phyloP scores from a whole-genome alignment of 2,329 filamentous ascomycete species.

The Ophiostoma tasmaniense region DNA sequence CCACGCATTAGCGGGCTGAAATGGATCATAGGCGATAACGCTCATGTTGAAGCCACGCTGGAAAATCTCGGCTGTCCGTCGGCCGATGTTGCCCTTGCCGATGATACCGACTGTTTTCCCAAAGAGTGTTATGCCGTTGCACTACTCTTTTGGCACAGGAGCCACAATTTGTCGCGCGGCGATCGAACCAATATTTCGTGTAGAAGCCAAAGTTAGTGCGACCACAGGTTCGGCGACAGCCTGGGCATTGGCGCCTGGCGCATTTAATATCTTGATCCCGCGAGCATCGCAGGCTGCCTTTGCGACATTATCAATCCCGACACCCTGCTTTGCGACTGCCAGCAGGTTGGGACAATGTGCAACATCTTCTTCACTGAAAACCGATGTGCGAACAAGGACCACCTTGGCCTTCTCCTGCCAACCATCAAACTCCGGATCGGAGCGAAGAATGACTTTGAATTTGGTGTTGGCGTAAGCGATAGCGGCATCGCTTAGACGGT shows the following conservation, averaged over 20 bases:
- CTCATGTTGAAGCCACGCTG: slow-evolving; percentile 25
- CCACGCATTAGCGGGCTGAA: slow-evolving; percentile 21
- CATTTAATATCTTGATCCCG: slow-evolving; percentile 24
- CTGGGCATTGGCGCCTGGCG: slow-evolving; percentile 26
- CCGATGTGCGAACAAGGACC: slow-evolving; percentile 10
- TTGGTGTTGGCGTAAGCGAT: slow-evolving; percentile 3
- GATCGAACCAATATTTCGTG: slow-evolving; percentile 25
- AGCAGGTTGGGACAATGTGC: slow-evolving; percentile 19
- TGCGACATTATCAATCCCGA: slow-evolving; percentile 28
- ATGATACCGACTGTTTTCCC: slow-evolving; percentile 31
- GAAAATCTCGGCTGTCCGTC: slow-evolving; percentile 29
- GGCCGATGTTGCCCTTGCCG: slow-evolving; percentile 32
- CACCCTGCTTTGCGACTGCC: slow-evolving; percentile 27
- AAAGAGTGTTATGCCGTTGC: slow-evolving; percentile 24
- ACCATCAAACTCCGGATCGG: neutral
- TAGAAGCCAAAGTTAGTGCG: slow-evolving; percentile 26
- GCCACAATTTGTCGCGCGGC: slow-evolving; percentile 24
- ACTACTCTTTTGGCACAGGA: neutral
- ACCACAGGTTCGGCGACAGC: slow-evolving; percentile 30
- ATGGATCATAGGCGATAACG: slow-evolving; percentile 31
- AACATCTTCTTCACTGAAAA: slow-evolving; percentile 9
- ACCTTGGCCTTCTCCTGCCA: slow-evolving; percentile 9
- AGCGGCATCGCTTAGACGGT: neutral
- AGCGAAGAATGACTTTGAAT: slow-evolving; percentile 10
- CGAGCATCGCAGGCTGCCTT: slow-evolving; percentile 21